Percentiles rank a stretch among this genome's conserved stretches.
These are phyloP conservation scores for Quercus berberidifolia DNA, from an alignment of 306 rosid genomes.

Conservation along the genomic window DNA sequence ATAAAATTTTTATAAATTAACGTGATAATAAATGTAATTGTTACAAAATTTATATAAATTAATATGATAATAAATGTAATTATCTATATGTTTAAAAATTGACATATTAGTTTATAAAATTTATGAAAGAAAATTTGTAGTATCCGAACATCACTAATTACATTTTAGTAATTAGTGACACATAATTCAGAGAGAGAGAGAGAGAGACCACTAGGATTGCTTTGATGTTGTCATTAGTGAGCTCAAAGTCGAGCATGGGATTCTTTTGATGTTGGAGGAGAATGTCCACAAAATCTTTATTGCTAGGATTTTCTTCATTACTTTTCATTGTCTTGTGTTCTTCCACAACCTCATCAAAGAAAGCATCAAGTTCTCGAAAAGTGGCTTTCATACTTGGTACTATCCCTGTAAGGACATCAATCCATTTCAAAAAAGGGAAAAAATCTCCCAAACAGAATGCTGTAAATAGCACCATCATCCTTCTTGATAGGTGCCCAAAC, in stretches of 20 bases:
- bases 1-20: too few relatives aligned
- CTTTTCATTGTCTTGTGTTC: conserved; percentile 9
- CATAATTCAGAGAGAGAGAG: background rate
- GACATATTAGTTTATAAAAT: too few relatives aligned
- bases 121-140: too few relatives aligned
- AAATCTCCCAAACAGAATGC: conserved; percentile 33
- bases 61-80: too few relatives aligned
- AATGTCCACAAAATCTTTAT: conserved; percentile 11
- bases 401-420: conserved; percentile 32
- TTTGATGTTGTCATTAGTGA: conserved; percentile 18
- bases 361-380: conserved; percentile 10
- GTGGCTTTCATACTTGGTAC: conserved; percentile 8
- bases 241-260: background rate
- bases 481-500: conserved; percentile 14
- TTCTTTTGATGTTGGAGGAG: conserved; percentile 19
- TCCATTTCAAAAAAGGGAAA: conserved; percentile 34
- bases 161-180: too few relatives aligned
- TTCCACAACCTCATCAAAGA: conserved; percentile 24
- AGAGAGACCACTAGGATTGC: conserved; percentile 16
- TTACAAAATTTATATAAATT: too few relatives aligned
- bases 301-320: too few relatives aligned
- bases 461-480: background rate
- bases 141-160: too few relatives aligned
- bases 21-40: too few relatives aligned
- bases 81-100: too few relatives aligned